Evolutionary conservation across 768 basidiomycete genomes (phyloP).

Genomic region (Lyophyllum decastes): DNA sequence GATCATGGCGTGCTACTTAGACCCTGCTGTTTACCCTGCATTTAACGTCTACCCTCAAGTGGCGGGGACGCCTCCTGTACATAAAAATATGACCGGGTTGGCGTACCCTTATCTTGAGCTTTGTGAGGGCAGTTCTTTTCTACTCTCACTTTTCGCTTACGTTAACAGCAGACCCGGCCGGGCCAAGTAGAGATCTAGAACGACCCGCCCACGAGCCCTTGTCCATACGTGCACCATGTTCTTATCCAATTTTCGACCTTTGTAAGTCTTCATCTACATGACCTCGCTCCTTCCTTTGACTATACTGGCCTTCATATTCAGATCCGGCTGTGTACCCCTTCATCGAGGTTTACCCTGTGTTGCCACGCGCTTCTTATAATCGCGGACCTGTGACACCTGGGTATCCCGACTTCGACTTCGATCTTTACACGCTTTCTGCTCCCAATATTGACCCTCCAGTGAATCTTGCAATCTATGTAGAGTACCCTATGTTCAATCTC

Average conservation of each 20-base stretch:
- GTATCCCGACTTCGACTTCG: background rate
- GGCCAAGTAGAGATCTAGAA: background rate
- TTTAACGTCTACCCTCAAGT: constrained; percentile 36
- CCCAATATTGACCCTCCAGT: constrained; percentile 13
- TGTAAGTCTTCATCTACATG: constrained; percentile 1
- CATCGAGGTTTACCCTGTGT: constrained; percentile 22
- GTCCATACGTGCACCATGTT: constrained; percentile 2
- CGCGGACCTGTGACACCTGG: background rate
- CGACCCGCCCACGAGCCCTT: background rate
- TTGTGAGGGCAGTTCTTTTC: constrained; percentile 2
- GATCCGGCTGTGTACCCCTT: constrained; percentile 37
- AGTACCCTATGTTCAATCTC: constrained; percentile 13
- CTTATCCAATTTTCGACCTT: constrained; percentile 12
- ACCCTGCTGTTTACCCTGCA: constrained; percentile 34
- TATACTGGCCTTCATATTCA: constrained; percentile 12
- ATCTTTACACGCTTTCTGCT: background rate
- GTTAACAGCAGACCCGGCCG: background rate
- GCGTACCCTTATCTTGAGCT: constrained; percentile 6
- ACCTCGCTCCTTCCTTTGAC: background rate
- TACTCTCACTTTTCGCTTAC: background rate
- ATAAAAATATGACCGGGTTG: background rate
- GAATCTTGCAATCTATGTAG: constrained; percentile 3
- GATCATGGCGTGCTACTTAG: constrained; percentile 13
- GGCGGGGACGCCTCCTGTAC: background rate
- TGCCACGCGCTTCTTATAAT: background rate